These are phyloP conservation scores for Suhomyces bribrorum DNA, from an alignment of 1,139 yeast species.

Conservation along the genomic window DNA sequence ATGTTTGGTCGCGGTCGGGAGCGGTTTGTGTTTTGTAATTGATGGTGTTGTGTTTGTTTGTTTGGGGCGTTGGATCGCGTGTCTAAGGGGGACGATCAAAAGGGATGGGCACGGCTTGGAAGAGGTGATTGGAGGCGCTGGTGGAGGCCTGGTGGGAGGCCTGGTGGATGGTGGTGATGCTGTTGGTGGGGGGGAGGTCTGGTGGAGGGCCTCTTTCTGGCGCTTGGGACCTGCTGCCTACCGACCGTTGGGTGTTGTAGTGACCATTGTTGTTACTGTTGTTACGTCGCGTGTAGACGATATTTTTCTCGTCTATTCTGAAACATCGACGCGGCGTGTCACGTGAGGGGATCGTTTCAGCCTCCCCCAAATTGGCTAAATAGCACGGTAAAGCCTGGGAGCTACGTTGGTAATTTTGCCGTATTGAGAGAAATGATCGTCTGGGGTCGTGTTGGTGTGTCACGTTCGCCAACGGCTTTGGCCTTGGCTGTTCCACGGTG, in stretches of 20 bases:
- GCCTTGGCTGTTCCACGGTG: too few relatives aligned
- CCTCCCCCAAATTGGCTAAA: too few relatives aligned
- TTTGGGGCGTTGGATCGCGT: not conserved
- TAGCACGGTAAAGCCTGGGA: too few relatives aligned
- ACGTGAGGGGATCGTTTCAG: not conserved
- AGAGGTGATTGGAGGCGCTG: not conserved
- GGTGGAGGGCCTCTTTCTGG: too few relatives aligned
- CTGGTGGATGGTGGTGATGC: constrained; percentile 1
- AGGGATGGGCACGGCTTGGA: too few relatives aligned
- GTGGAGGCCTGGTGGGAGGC: too few relatives aligned
- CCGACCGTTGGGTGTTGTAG: not conserved
- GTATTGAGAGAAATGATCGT: too few relatives aligned
- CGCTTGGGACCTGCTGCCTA: too few relatives aligned
- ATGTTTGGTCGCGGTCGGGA: not conserved
- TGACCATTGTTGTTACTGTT: not conserved
- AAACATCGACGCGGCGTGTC: constrained; percentile 1
- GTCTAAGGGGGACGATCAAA: not conserved
- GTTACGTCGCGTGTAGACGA: not conserved
- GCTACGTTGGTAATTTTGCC: too few relatives aligned
- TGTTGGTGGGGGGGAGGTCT: not conserved
- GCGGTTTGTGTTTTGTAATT: not conserved
- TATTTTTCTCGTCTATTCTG: not conserved
- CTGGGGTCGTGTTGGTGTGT: too few relatives aligned
- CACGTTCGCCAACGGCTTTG: too few relatives aligned
- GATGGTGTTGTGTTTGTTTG: not conserved